Evolutionary conservation across 345 rosid species (phyloP), one percentile per base, ranked within the genome.

Genomic region (Heritiera littoralis): DNA sequence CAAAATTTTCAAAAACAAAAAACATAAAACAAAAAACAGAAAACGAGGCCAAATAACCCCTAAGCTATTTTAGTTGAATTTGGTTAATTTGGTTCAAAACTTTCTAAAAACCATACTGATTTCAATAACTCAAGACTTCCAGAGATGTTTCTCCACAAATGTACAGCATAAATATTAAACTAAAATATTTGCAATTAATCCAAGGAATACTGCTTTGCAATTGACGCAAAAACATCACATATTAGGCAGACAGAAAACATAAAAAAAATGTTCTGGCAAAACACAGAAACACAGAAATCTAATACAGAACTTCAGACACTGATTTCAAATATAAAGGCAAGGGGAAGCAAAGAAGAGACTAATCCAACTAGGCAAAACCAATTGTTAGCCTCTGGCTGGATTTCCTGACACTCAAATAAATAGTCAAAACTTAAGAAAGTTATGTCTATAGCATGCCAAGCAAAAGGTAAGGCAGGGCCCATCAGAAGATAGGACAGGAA

Each of bases 261-360:
- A 7, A 79, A 7, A 67, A 79, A 75, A n/a, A 20, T 14, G 70
- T 40, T 79, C 63, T 49, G 18, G n/a, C 7, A 65, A 59, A 63
- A 35, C 51, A 17, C n/a, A 12, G 35, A 32, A 64, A 35, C 61
- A 56, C 5, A 2, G 49, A 51, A 23, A 8, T 60, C 23, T 60
- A 23, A 60, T 60, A 35, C 45, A 64, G 68, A 35, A 35, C 58
- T 54, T 5, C 7, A 5, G 18, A n/a, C n/a, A 15, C 58, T 2
- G 7, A 15, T 17, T 54, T 54, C n/a, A 15, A 54, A 54, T 15
- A 32, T n/a, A n/a, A 64, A 38, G 5, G 10, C 10, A 35, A 6
- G 1, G 23, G 5, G 60, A 15, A 60, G 66, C 1, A 11, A 38
- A 28, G 17, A 28, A 11, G 40, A 12, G 15, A 61, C 40, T 61